Base-by-base conservation (phyloP, 139 green algal species). In the Ettlia oleoabundans region DNA sequence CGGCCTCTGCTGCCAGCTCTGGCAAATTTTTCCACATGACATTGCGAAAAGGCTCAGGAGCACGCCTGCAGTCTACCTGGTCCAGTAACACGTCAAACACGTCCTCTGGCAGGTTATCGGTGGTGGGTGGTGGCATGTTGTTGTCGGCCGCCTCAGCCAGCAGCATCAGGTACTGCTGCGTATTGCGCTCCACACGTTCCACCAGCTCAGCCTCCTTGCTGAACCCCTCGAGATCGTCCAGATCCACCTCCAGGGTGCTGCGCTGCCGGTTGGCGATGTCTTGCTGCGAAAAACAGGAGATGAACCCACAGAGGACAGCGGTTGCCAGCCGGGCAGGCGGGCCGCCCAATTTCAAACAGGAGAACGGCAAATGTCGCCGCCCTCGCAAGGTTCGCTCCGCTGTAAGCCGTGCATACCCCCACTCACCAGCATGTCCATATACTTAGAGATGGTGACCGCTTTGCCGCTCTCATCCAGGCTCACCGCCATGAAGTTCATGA, bases 221-320 rank as follows among this genome's bases (percentile, higher is more conserved):
- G 55, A 73, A 89, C 66, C 41, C 63, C 10, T 89, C 80, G 9
- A 98, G 72, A 80, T 98, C 95, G 76, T 98, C 93, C 32, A 98
- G 82, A 2, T 91, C 76, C 1, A 98, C 90, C 9, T 88, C 61
- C 61, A 99, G 82, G 5, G 78, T 89, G 19, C 86, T 90, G 24
- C 84, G 78, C 51, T 91, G 62, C 4, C 96, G 85, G 87, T 98
- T 97, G 19, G 95, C 88, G n/a, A 98, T 94, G 21, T 95, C 88
- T 95, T 98, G 93, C 96, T 98, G 95, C 63, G 4, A 13, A 15
- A 30, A 30, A 8, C 0, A 33, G 15, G 41, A 24, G 8, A 19
- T 2, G n/a, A n/a, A n/a, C n/a, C n/a, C n/a, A n/a, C n/a, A n/a
- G n/a, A n/a, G n/a, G n/a, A n/a, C n/a, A n/a, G n/a, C n/a, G n/a